Conservation (phyloP, 768 basidiomycete genomes). For the Termitomyces sp. region DNA sequence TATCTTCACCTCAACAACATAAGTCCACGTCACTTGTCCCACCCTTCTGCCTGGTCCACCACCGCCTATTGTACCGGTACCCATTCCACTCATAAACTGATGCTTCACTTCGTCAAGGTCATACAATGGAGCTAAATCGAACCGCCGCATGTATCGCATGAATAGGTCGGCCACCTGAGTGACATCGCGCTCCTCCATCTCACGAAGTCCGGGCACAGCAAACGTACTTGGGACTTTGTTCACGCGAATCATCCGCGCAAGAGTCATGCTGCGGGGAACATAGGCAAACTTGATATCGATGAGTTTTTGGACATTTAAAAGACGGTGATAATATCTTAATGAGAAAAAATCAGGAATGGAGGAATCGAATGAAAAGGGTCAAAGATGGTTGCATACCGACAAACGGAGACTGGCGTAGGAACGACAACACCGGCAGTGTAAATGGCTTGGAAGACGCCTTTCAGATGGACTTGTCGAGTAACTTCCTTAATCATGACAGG, state of each 20-base stretch:
- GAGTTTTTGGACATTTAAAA: slow-evolving; percentile 87
- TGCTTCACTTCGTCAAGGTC: slow-evolving; percentile 76
- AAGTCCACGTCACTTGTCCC: slow-evolving; percentile 91
- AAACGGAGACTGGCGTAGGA: slow-evolving; percentile 88
- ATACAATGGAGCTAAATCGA: slow-evolving; percentile 76
- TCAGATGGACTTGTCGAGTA: slow-evolving; percentile 85
- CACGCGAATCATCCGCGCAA: slow-evolving; percentile 82
- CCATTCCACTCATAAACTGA: slow-evolving; percentile 83
- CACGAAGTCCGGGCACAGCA: slow-evolving; percentile 63
- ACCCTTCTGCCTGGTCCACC: slow-evolving; percentile 49
- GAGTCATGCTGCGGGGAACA: slow-evolving; percentile 81
- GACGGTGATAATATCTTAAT: slow-evolving; percentile 83
- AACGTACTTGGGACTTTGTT: slow-evolving; percentile 59
- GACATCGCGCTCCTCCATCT: slow-evolving; percentile 83
- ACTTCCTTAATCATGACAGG: slow-evolving; percentile 98
- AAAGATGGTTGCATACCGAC: slow-evolving; percentile 45
- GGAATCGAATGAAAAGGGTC: not conserved
- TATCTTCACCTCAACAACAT: slow-evolving; percentile 91
- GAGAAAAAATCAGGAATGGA: slow-evolving; percentile 3
- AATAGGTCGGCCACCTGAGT: slow-evolving; percentile 65
- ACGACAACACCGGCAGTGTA: slow-evolving; percentile 93
- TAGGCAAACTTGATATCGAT: slow-evolving; percentile 86
- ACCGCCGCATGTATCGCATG: slow-evolving; percentile 75
- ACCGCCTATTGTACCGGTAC: slow-evolving; percentile 45
- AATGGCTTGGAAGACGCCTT: slow-evolving; percentile 92